phyloP scores from a whole-genome alignment of 805 yeast species.

The Cyberlindnera lachancei region DNA sequence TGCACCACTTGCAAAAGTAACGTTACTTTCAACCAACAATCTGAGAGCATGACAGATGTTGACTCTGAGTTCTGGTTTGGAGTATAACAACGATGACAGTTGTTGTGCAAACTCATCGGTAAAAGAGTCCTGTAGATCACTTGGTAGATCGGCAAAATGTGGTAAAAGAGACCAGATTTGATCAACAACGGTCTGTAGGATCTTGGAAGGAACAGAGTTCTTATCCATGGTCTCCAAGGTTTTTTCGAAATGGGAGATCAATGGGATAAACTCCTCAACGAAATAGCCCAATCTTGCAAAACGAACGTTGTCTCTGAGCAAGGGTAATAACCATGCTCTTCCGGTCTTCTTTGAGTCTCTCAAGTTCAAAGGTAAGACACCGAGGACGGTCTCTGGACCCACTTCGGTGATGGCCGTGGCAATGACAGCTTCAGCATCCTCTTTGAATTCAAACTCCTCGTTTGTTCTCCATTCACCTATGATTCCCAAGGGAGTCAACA shows the following conservation, averaged over 20 bases:
- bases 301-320: constrained; percentile 79
- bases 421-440: constrained; percentile 74
- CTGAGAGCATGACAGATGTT: constrained; percentile 79
- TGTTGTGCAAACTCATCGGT: constrained; percentile 71
- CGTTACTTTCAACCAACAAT: constrained; percentile 69
- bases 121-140: constrained; percentile 58
- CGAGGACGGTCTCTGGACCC: constrained; percentile 82
- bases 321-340: constrained; percentile 91
- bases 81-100: constrained; percentile 67
- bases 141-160: constrained; percentile 80
- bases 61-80: constrained; percentile 67
- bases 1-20: constrained; percentile 54
- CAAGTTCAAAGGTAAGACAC: constrained; percentile 73
- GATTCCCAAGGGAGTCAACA: constrained; percentile 54
- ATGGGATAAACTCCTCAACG: constrained; percentile 57
- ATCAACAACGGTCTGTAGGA: constrained; percentile 77
- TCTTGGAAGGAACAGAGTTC: constrained; percentile 63
- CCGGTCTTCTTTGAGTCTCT: constrained; percentile 54
- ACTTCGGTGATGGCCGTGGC: constrained; percentile 69
- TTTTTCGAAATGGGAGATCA: constrained; percentile 44
- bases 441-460: constrained; percentile 58
- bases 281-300: constrained; percentile 63
- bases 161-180: constrained; percentile 93
- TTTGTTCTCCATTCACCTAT: constrained; percentile 84
- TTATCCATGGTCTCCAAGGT: constrained; percentile 38